phyloP scores from a whole-genome alignment of 805 yeast genomes.

The Teunomyces stri region DNA sequence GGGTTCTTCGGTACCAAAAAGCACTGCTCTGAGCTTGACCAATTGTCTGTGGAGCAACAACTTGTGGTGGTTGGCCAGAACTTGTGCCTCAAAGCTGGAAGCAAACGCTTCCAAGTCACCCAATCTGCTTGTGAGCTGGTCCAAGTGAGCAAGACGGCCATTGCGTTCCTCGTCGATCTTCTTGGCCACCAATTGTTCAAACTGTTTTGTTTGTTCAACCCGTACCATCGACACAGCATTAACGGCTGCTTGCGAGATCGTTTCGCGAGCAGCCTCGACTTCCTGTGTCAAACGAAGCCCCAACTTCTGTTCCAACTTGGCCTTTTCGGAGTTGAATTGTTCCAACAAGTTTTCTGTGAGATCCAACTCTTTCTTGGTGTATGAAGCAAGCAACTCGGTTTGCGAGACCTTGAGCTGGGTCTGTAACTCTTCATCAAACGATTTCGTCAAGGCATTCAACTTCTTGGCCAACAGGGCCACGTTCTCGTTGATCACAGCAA shows the following conservation, averaged over 20 bases:
- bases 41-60: conserved; percentile 30
- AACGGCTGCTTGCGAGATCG: conserved; percentile 66
- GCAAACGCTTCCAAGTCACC: conserved; percentile 55
- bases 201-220: conserved; percentile 64
- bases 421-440: conserved; percentile 37
- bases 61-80: conserved; percentile 33
- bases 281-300: conserved; percentile 58
- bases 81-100: conserved; percentile 38
- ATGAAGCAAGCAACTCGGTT: conserved; percentile 38
- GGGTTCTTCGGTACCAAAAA: conserved; percentile 22
- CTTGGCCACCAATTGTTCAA: conserved; percentile 54
- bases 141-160: conserved; percentile 70
- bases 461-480: conserved; percentile 30
- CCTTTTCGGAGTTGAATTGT: conserved; percentile 62
- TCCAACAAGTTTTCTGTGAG: conserved; percentile 56
- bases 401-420: conserved; percentile 34
- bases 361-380: conserved; percentile 51
- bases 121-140: conserved; percentile 54
- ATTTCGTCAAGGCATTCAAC: conserved; percentile 29
- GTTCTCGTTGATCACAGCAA: conserved; percentile 31
- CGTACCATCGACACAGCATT: conserved; percentile 69
- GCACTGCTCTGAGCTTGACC: conserved; percentile 30
- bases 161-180: conserved; percentile 60
- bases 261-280: conserved; percentile 62
- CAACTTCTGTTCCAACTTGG: conserved; percentile 58